Base-by-base conservation (phyloP, 2,329 filamentous ascomycete genomes). In the Stagonosporopsis chrysanthemi region DNA sequence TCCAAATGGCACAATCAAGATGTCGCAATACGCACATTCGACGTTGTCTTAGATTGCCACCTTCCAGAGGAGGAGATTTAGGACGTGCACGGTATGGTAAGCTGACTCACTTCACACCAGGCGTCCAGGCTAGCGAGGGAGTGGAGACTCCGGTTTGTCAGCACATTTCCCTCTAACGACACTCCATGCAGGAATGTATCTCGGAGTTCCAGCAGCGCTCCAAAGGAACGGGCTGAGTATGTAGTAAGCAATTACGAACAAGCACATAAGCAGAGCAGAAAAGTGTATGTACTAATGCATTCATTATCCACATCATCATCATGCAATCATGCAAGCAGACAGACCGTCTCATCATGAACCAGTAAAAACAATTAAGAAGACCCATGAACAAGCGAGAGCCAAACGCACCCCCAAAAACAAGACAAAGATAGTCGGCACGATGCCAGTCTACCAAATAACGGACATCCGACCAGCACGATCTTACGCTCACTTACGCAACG, bases 401-500 rank as follows among this genome's bases (percentile, higher is more conserved):
- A 41, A 51, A 52, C 9, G 29, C 36, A 15, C 36, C 8, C 36
- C 8, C 17, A 44, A 44, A 19, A 14, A 17, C 9, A 44, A 44
- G 38, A 44, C 31, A 42, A 36, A 46, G 29, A 35, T n/a, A 33
- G 28, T 17, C 23, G n/a, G 12, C 6, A 28, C 38, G 24, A 19
- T 12, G 35, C 36, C 46, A 51, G 46, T 56, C 46, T 41, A 28
- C 26, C 35, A 24, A 35, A 40, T 40, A 19, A 50, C 8, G 41
- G 36, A 47, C 47, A 52, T 57, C 54, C 54, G 54, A 57, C 54
- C 54, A 57, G 54, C 54, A 57, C 54, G 48, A 57, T 57, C 56
- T 58, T 50, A 58, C 56, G 56, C 56, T 58, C 35, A 46, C 44
- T 53, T 45, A 54, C 56, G 56, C 50, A 58, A 58, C 50, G 45